Percentiles rank a stretch among this genome's conserved stretches.
Evolutionary conservation across 2,329 filamentous ascomycete species (phyloP).

Genomic region (Talaromyces sp.): DNA sequence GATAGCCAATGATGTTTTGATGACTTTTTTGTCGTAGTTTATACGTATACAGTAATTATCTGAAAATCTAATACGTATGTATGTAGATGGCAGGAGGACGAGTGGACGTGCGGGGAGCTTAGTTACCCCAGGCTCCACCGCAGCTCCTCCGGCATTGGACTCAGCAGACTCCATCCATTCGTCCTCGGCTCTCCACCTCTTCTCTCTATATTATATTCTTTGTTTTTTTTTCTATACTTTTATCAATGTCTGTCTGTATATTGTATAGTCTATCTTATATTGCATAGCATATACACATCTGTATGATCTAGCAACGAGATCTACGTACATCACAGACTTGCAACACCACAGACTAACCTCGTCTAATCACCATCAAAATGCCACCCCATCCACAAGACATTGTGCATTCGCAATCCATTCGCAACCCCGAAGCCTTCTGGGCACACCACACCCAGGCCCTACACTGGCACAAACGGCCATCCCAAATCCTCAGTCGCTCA

Average conservation of each 20-base stretch:
- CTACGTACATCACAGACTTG: too few relatives aligned
- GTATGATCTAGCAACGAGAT: background rate
- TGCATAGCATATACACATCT: background rate
- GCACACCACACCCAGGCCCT: conserved; percentile 65
- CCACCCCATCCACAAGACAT: conserved; percentile 42
- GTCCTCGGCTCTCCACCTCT: background rate
- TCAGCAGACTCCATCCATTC: background rate
- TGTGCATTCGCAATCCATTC: conserved; percentile 54
- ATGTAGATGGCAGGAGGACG: background rate
- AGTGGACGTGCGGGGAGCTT: background rate
- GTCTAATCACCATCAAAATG: background rate
- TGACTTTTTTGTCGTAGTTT: too few relatives aligned
- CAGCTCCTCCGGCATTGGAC: background rate
- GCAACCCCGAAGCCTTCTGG: conserved; percentile 71
- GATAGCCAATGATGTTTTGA: conserved; percentile 3
- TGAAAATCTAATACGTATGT: too few relatives aligned
- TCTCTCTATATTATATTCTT: background rate
- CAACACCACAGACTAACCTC: background rate
- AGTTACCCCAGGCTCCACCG: background rate
- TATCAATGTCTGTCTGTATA: background rate
- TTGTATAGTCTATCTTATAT: background rate
- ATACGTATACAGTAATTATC: too few relatives aligned
- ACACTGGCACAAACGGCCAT: conserved; percentile 73
- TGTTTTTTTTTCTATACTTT: too few relatives aligned
- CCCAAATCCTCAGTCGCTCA: conserved; percentile 52